phyloP scores from a whole-genome alignment of 306 rosid genomes.

The Sophora flavescens region DNA sequence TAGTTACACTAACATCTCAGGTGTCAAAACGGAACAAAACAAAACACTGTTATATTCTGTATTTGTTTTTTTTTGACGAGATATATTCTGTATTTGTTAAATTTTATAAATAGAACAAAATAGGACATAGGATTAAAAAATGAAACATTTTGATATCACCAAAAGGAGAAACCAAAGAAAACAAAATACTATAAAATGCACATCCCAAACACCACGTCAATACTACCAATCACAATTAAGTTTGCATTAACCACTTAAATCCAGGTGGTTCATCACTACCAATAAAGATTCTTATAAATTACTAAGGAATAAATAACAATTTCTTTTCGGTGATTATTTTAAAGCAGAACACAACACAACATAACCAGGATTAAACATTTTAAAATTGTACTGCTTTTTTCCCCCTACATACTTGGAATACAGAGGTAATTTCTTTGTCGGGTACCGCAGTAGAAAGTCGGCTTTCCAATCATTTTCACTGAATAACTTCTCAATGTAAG shows the following conservation, averaged over 20 bases:
- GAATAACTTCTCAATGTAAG: constrained; percentile 1
- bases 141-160: no score
- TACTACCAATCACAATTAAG: not conserved
- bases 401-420: not conserved
- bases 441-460: constrained; percentile 3
- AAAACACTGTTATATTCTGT: no score
- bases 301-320: not conserved
- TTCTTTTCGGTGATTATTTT: not conserved
- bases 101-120: no score
- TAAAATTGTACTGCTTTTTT: not conserved
- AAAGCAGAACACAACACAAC: constrained; percentile 6
- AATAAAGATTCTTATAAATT: not conserved
- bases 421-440: constrained; percentile 6
- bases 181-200: no score
- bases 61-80: no score
- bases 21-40: no score
- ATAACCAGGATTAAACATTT: constrained; percentile 10
- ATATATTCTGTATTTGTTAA: no score
- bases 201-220: no score
- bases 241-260: not conserved
- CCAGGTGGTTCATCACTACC: not conserved
- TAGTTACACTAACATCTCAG: no score
- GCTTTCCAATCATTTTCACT: not conserved
- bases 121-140: no score
- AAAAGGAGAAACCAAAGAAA: no score